These are phyloP conservation scores for Trichoderma gamsii DNA, from an alignment of 495 filamentous ascomycete species.

Conservation along the genomic window DNA sequence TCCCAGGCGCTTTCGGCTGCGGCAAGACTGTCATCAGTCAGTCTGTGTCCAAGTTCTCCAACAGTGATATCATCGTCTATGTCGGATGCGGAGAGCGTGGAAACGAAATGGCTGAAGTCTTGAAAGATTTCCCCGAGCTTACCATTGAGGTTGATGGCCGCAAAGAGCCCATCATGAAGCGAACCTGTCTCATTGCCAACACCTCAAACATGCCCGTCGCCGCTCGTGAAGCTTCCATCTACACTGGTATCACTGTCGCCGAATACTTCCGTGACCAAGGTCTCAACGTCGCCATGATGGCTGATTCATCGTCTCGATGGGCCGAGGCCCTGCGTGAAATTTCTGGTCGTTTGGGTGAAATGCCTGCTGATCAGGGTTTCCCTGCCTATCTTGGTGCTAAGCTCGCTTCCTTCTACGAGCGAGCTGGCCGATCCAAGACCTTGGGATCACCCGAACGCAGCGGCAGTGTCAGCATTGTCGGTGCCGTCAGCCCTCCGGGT, in stretches of 20 bases:
- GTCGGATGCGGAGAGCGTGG: slow-evolving; percentile 97
- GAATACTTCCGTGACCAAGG: slow-evolving; percentile 99
- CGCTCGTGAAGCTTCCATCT: slow-evolving; percentile 97
- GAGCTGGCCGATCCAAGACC: slow-evolving; percentile 78
- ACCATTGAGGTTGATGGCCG: slow-evolving; percentile 85
- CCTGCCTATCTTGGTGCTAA: slow-evolving; percentile 96
- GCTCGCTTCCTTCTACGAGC: slow-evolving; percentile 97
- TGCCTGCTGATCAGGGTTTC: slow-evolving; percentile 99
- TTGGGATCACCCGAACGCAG: slow-evolving; percentile 82
- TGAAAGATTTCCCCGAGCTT: slow-evolving; percentile 99
- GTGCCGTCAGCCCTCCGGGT: slow-evolving; percentile 92
- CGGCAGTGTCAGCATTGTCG: slow-evolving; percentile 95
- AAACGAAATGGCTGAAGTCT: slow-evolving; percentile 99
- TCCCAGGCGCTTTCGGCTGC: slow-evolving; percentile 97
- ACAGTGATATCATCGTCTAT: slow-evolving; percentile 98
- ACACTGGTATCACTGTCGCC: slow-evolving; percentile 95
- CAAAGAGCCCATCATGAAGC: slow-evolving; percentile 99
- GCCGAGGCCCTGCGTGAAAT: slow-evolving; percentile 98
- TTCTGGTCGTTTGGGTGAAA: slow-evolving; percentile 97
- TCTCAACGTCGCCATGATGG: slow-evolving; percentile 99
- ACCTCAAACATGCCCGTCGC: slow-evolving; percentile 99
- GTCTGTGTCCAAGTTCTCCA: slow-evolving; percentile 98
- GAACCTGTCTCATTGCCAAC: slow-evolving; percentile 95
- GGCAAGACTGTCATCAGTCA: slow-evolving; percentile 99
- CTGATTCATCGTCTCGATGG: slow-evolving; percentile 97